Conservation (phyloP, 2,329 filamentous ascomycete species). For the Hypoxylon sp. region DNA sequence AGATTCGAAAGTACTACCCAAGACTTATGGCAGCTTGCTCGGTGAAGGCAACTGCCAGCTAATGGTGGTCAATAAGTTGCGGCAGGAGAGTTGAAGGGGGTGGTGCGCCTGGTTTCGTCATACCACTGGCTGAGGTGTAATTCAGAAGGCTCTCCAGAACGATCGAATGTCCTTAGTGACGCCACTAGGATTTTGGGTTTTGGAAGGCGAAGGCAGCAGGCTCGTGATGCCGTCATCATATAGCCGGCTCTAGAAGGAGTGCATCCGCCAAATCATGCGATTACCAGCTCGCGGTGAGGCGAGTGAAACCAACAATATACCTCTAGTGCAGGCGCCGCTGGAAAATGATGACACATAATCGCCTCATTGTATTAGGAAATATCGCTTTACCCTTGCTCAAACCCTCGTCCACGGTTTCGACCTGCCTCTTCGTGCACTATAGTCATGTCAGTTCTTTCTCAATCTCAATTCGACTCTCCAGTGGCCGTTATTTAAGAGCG, state of each 20-base stretch:
- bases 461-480: neutral
- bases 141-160: neutral
- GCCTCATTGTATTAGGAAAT: neutral
- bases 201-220: neutral
- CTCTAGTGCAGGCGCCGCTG: neutral
- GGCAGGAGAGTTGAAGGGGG: neutral
- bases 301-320: neutral
- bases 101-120: neutral
- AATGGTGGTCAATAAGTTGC: no score
- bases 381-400: neutral
- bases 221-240: neutral
- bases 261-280: neutral
- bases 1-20: neutral
- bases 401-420: neutral
- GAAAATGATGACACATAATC: neutral
- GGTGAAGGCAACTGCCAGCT: neutral
- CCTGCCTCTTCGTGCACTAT: neutral
- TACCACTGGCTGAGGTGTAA: neutral
- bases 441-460: slow-evolving; percentile 3
- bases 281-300: neutral
- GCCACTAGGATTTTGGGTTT: neutral
- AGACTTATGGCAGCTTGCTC: neutral
- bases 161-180: neutral
- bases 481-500: neutral
- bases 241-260: neutral